Evolutionary conservation across 1,139 yeast genomes (phyloP).

Genomic region (Protomyces lactucae-debilis): DNA sequence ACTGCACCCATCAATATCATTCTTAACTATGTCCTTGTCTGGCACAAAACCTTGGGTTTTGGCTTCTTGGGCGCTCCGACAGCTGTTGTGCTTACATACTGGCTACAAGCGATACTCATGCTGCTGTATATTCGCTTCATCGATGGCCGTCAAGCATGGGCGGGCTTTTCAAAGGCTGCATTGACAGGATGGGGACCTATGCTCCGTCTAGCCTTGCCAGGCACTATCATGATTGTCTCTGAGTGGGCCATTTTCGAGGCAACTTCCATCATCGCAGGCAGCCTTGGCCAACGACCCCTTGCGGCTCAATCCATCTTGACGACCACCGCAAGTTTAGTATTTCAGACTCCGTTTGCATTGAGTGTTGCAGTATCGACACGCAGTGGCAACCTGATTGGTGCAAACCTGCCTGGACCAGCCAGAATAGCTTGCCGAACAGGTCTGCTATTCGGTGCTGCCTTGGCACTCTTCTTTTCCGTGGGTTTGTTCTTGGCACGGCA

Average conservation of each 20-base stretch:
- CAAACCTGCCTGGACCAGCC: conserved; percentile 59
- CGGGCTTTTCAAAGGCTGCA: conserved; percentile 49
- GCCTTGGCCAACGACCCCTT: conserved; percentile 70
- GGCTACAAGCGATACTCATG: conserved; percentile 54
- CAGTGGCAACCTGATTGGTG: conserved; percentile 82
- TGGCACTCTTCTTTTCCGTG: conserved; percentile 1
- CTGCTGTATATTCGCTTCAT: conserved; percentile 51
- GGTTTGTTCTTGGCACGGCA: conserved; percentile 46
- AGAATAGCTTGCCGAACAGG: conserved; percentile 36
- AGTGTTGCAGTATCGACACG: conserved; percentile 82
- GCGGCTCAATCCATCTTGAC: conserved; percentile 88
- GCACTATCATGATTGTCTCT: conserved; percentile 78
- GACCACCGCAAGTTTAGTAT: conserved; percentile 68
- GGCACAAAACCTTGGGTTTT: conserved; percentile 58
- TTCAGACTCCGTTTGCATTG: conserved; percentile 82
- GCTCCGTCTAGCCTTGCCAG: conserved; percentile 67
- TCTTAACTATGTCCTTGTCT: conserved; percentile 67
- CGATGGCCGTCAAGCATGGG: conserved; percentile 69
- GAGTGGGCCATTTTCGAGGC: conserved; percentile 81
- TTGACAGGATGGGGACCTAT: conserved; percentile 58
- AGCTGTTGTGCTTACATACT: conserved; percentile 57
- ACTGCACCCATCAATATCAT: conserved; percentile 74
- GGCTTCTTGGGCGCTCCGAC: conserved; percentile 67
- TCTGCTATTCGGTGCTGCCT: conserved; percentile 4
- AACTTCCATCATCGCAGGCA: conserved; percentile 62